Percentiles rank a stretch among this genome's conserved stretches.
Evolutionary conservation across 495 filamentous ascomycete genomes (phyloP).

Genomic region (Penicillium herquei): DNA sequence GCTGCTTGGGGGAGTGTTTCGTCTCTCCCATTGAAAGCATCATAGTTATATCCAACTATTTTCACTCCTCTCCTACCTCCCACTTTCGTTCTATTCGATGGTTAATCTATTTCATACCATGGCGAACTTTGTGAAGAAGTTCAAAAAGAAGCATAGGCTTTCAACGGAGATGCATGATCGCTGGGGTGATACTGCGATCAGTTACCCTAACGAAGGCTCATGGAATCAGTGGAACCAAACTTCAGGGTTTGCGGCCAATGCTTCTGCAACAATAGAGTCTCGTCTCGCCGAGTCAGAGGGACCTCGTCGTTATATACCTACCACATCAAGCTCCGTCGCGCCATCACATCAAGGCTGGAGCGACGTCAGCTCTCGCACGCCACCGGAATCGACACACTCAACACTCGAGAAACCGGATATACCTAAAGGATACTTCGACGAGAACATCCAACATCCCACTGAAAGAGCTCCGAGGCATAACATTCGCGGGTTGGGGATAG

Average conservation of each 20-base stretch:
- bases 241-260: conserved; percentile 16
- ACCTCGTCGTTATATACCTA: background rate
- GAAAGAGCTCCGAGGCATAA: conserved; percentile 9
- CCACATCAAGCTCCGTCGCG: background rate
- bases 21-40: conserved; percentile 17
- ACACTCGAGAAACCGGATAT: conserved; percentile 10
- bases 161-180: conserved; percentile 42
- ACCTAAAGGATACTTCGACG: conserved; percentile 41
- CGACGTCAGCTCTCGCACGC: background rate
- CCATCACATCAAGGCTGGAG: conserved; percentile 4
- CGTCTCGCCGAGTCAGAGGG: background rate
- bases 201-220: conserved; percentile 41
- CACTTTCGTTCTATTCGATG: conserved; percentile 21
- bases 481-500: conserved; percentile 12
- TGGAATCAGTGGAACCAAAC: conserved; percentile 41
- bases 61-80: no score
- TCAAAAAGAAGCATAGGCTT: conserved; percentile 39
- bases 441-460: conserved; percentile 26
- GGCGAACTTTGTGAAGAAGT: conserved; percentile 35
- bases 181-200: conserved; percentile 45
- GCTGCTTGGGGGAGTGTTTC: conserved; percentile 16
- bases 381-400: conserved; percentile 3
- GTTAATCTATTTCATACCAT: conserved; percentile 28
- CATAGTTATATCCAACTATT: background rate
- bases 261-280: background rate